Percentiles rank a stretch among this genome's conserved stretches.
Evolutionary conservation across 345 rosid genomes (phyloP).

Genomic region (Melaleuca quinquenervia): DNA sequence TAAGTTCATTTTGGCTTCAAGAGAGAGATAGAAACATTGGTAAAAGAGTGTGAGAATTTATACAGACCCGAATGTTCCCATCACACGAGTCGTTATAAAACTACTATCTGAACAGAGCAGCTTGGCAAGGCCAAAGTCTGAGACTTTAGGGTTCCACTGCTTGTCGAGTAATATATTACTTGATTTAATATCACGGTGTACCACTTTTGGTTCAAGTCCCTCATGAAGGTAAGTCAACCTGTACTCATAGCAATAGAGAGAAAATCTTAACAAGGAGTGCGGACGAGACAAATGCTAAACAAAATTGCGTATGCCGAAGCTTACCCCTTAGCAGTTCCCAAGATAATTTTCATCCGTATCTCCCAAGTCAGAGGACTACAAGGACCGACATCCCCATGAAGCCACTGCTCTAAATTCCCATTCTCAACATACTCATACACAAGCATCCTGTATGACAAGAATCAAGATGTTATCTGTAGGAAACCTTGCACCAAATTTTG

Average conservation of each 20-base stretch:
- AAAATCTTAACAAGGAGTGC: neutral
- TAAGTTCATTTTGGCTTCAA: neutral
- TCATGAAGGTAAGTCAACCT: constrained; percentile 87
- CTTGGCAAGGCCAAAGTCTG: constrained; percentile 95
- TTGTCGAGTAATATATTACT: constrained; percentile 85
- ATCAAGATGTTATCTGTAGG: neutral
- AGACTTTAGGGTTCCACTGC: constrained; percentile 87
- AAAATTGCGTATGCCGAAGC: neutral
- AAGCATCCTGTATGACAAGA: constrained; percentile 45
- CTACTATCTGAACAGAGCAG: constrained; percentile 63
- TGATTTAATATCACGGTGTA: constrained; percentile 85
- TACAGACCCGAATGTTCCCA: constrained; percentile 96
- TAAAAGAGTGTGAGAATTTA: neutral
- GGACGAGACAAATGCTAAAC: neutral
- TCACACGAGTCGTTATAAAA: constrained; percentile 84
- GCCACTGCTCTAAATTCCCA: constrained; percentile 84
- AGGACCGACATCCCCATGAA: constrained; percentile 72
- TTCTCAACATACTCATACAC: constrained; percentile 80
- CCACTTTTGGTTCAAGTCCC: constrained; percentile 95
- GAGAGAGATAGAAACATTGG: neutral
- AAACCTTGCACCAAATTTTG: neutral
- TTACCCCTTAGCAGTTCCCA: constrained; percentile 88
- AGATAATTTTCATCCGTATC: constrained; percentile 55
- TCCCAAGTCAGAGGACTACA: constrained; percentile 71
- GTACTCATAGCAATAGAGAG: neutral